phyloP scores from a whole-genome alignment of 441 rosid genomes.

The Arabidopsis lyrata region DNA sequence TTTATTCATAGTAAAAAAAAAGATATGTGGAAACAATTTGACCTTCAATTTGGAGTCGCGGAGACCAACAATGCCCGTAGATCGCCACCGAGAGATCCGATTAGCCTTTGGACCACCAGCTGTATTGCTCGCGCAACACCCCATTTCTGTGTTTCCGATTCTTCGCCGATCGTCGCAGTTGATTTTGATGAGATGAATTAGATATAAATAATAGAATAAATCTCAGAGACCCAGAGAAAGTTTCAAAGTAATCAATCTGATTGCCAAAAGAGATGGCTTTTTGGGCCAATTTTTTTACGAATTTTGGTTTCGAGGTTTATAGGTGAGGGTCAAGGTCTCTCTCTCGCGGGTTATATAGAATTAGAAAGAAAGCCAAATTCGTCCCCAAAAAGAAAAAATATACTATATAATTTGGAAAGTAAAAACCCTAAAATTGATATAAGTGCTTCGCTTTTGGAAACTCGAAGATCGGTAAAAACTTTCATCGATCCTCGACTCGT shows the following conservation, averaged over 20 bases:
- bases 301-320: slow-evolving; percentile 38
- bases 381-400: neutral
- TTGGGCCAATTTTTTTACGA: neutral
- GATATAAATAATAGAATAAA: neutral
- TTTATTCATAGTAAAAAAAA: too few species aligned
- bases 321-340: slow-evolving; percentile 40
- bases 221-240: slow-evolving; percentile 30
- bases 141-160: slow-evolving; percentile 56
- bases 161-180: slow-evolving; percentile 20
- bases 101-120: slow-evolving; percentile 76
- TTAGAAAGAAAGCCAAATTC: neutral
- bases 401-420: neutral
- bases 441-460: neutral
- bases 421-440: slow-evolving; percentile 6
- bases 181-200: slow-evolving; percentile 8
- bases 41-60: slow-evolving; percentile 95
- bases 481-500: slow-evolving; percentile 7
- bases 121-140: slow-evolving; percentile 76
- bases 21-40: too few species aligned
- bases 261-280: slow-evolving; percentile 8
- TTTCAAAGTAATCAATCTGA: slow-evolving; percentile 31
- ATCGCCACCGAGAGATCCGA: slow-evolving; percentile 84
- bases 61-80: slow-evolving; percentile 90
- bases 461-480: neutral
- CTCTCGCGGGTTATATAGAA: slow-evolving; percentile 24